Percentiles rank a stretch among this genome's conserved stretches.
These are phyloP conservation scores for Pythium phragmiticola DNA, from an alignment of 352 stramenopile genomes.

Conservation along the genomic window DNA sequence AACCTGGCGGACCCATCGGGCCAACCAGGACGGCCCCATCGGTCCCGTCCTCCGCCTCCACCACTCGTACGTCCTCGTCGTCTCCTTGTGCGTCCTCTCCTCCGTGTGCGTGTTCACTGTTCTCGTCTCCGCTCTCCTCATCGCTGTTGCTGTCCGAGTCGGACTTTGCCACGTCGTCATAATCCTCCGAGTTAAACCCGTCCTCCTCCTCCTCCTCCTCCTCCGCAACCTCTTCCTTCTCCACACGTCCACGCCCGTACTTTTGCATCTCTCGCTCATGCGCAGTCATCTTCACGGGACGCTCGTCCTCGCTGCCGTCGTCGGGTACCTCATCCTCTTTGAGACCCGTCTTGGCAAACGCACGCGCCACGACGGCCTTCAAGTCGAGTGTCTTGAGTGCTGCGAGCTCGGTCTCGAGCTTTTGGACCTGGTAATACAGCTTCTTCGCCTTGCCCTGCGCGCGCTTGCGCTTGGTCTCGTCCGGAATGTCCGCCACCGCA, in stretches of 20 bases:
- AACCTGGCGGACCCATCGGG: slow-evolving; percentile 8
- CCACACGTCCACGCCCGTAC: slow-evolving; percentile 20
- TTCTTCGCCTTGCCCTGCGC: slow-evolving; percentile 38
- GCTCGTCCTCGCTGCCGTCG: slow-evolving; percentile 25
- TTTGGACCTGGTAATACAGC: slow-evolving; percentile 37
- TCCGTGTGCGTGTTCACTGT: slow-evolving; percentile 6
- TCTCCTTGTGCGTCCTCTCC: slow-evolving; percentile 3
- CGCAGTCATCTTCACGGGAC: slow-evolving; percentile 14
- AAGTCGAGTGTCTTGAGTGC: slow-evolving; percentile 59
- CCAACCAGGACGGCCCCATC: slow-evolving; percentile 7
- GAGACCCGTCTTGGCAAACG: slow-evolving; percentile 47
- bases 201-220: slow-evolving; percentile 9
- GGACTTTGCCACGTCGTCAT: slow-evolving; percentile 28
- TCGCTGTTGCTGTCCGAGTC: slow-evolving; percentile 11
- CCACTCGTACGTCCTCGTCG: slow-evolving; percentile 7
- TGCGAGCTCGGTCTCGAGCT: slow-evolving; percentile 54
- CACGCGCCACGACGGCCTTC: slow-evolving; percentile 41
- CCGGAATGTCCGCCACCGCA: slow-evolving; percentile 1
- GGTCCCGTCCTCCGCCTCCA: slow-evolving; percentile 6
- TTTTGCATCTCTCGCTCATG: slow-evolving; percentile 26
- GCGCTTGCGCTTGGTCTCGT: slow-evolving; percentile 34
- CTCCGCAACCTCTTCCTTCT: background rate
- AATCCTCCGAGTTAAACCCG: slow-evolving; percentile 49
- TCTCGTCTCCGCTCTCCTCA: slow-evolving; percentile 1
- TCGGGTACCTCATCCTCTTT: slow-evolving; percentile 26